Base-by-base conservation (phyloP, 371 early-diverging fungal species). In the Polyrhizophydium stewartii region DNA sequence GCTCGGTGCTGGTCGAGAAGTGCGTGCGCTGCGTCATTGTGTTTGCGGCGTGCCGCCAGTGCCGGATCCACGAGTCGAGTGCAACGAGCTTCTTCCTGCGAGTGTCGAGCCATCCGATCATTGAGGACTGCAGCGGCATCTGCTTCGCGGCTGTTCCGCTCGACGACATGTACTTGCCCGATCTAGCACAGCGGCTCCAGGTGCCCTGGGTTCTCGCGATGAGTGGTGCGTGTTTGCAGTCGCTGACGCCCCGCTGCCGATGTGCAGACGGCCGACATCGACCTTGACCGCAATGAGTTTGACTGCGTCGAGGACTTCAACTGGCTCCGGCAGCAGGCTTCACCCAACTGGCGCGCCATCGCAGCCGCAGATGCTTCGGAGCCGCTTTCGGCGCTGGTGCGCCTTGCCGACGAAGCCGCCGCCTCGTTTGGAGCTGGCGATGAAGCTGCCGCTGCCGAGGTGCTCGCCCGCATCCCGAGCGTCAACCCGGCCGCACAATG, bases 231-330 rank as follows among this genome's bases (percentile, higher is more conserved):
- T n/a, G n/a, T n/a, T n/a, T n/a, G n/a, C n/a, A n/a, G n/a, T n/a
- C n/a, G n/a, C n/a, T n/a, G n/a, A n/a, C n/a, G n/a, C n/a, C n/a
- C n/a, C n/a, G n/a, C n/a, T n/a, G n/a, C n/a, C 13, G 35, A 13
- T 13, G 7, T 35, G 35, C 35, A 47, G 49, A 47, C 16, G 22
- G 49, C 28, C 3, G 49, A 16, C 7, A 3, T 47, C 10, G 49
- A 25, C 16, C 25, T 16, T 3, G 16, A 3, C 3, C 65, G 62
- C 22, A 87, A 85, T 65, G 67, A 71, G 52, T 87, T 70, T 64
- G 74, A 83, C 65, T 65, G 71, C 40, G 85, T 91, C 25, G 89
- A 92, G 58, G 93, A 92, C 62, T 92, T 92, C 64, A 89, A 91
- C 70, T 91, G 92, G 93, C 71, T 91, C 24, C 83, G 77, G 56